Conservation (phyloP, 768 basidiomycete genomes). For the Xanthoconium purpureum region DNA sequence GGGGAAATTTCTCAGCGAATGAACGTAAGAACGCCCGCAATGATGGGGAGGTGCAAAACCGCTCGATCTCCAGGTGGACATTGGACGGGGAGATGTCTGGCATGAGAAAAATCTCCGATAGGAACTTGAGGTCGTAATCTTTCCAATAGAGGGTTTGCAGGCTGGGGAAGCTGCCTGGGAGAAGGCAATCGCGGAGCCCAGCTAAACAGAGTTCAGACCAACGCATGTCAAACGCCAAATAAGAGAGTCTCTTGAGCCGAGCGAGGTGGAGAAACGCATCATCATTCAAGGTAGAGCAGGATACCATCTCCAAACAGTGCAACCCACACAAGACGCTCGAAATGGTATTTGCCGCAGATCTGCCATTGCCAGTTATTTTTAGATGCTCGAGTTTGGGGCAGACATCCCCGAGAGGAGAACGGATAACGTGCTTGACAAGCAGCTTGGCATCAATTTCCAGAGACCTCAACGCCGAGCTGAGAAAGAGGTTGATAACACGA, state of each 20-base stretch:
- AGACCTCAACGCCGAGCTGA: constrained; percentile 18
- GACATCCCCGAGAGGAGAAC: constrained; percentile 9
- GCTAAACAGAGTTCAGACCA: constrained; percentile 20
- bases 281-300: constrained; percentile 20
- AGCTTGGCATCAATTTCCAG: constrained; percentile 25
- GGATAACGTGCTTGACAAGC: constrained; percentile 7
- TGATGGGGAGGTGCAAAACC: constrained; percentile 18
- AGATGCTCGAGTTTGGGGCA: constrained; percentile 19
- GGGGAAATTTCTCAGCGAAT: constrained; percentile 10
- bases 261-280: constrained; percentile 25
- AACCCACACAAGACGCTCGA: constrained; percentile 15
- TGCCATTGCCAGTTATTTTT: constrained; percentile 23
- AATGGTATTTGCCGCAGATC: constrained; percentile 8
- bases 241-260: constrained; percentile 18
- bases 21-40: constrained; percentile 13
- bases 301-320: constrained; percentile 10
- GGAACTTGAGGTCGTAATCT: constrained; percentile 15
- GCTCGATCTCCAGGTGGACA: constrained; percentile 21
- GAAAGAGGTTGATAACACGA: constrained; percentile 20
- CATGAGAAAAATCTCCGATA: constrained; percentile 20
- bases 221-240: constrained; percentile 21
- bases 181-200: constrained; percentile 9
- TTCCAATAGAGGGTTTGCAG: constrained; percentile 22
- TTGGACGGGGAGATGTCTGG: constrained; percentile 9
- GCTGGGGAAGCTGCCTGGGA: constrained; percentile 10